Base-by-base conservation (phyloP, 2,329 filamentous ascomycete genomes). In the Colletotrichum tropicale region DNA sequence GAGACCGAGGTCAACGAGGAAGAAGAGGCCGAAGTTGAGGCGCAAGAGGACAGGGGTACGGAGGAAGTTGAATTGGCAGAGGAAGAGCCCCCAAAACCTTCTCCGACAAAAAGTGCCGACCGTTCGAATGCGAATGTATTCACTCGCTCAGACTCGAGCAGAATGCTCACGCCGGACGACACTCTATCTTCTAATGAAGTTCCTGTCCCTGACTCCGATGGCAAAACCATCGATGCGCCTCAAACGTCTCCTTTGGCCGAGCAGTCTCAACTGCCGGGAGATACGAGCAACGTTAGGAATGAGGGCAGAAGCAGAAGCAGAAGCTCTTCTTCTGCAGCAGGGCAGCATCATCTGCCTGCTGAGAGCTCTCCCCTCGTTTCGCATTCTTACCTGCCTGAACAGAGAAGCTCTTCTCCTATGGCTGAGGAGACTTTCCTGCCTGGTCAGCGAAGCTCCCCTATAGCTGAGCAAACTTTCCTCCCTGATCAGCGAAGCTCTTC, bases 151-250 rank as follows among this genome's bases (percentile, higher is more conserved):
- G 85, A 84, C 55, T 83, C 84, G 30, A 86, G 83, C 66, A 87
- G 88, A 76, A 83, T 91, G 76, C 88, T 89, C 75, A 90, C 89
- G 55, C 89, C 89, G 69, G 89, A 91, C 77, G 86, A 90, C 77
- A 90, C 86, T 69, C 86, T 87, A 18, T 86, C 87, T 2, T 85
- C 87, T 26, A 60, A 70, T 32, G 74, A 71, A 24, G 21, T 73
- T 13, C 62, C 70, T 18, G 56, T 58, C 8, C 74, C 74, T 60
- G 70, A 76, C 26, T 76, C 74, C 26, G 74, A 76, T 26, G 64
- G 30, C 74, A 76, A 76, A 60, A 74, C 74, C 4, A 74, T 76
- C 10, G 74, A 76, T 30, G 74, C 70, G 16, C 36, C 18, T 15
- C 28, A 55, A 9, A 76, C 70, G 13, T 76, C 74, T 21, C 74